Conservation (phyloP, 2,329 filamentous ascomycete genomes). For the Phaeoacremonium minimum region DNA sequence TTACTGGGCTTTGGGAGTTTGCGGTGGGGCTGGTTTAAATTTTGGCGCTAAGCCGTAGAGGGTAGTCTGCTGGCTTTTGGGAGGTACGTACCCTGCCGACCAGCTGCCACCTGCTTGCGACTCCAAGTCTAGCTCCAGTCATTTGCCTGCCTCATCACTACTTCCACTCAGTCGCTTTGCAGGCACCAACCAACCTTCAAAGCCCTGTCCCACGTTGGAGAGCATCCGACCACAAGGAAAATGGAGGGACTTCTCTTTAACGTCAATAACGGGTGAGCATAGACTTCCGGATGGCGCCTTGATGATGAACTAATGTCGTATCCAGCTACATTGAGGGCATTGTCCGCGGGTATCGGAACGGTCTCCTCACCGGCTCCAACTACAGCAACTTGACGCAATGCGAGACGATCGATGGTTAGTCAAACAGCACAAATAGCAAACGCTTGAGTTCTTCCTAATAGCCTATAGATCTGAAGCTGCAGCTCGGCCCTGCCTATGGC, state of each 20-base stretch:
- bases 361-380: constrained; percentile 82
- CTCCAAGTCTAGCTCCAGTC: too few relatives aligned
- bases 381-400: constrained; percentile 97
- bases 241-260: constrained; percentile 97
- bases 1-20: constrained; percentile 4
- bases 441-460: constrained; percentile 5
- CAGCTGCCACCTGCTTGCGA: not conserved
- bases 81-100: not conserved
- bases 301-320: too few relatives aligned
- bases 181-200: too few relatives aligned
- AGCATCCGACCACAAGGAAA: too few relatives aligned
- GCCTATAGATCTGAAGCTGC: constrained; percentile 83
- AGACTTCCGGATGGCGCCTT: too few relatives aligned
- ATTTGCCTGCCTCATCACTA: too few relatives aligned
- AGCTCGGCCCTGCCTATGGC: constrained; percentile 93
- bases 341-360: constrained; percentile 93
- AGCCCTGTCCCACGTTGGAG: too few relatives aligned
- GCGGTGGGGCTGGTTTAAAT: constrained; percentile 8
- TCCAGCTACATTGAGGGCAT: constrained; percentile 97
- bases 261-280: constrained; percentile 80
- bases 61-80: not conserved
- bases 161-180: too few relatives aligned
- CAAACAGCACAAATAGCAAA: constrained; percentile 4
- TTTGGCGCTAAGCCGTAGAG: constrained; percentile 6
- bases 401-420: constrained; percentile 89